Base-by-base conservation (phyloP, 805 yeast species). In the Pichia sporocuriosa region DNA sequence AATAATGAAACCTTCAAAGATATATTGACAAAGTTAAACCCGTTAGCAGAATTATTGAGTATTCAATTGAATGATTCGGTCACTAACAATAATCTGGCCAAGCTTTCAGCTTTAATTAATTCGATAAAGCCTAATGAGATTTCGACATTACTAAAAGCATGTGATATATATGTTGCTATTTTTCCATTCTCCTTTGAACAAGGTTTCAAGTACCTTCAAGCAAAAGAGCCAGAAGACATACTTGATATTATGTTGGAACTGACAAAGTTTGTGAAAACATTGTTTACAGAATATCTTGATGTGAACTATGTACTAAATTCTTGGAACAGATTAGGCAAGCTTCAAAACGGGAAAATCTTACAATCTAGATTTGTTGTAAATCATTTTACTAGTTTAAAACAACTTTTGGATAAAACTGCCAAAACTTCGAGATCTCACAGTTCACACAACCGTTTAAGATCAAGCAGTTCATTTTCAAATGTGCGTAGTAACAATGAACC, bases 1-100 rank as follows among this genome's bases (percentile, higher is more conserved):
- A 15, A 26, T 7, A 16, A 26, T 8, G 13, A 13, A 6, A 17
- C 16, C 12, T 39, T 43, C 12, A 39, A 32, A 23, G 31, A 29
- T 13, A 52, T 60, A 28, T 59, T 79, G 12, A 54, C 77, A 19
- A 63, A 74, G 2, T 59, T 81, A 17, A 70, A 81, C 10, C 88
- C 88, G 0, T 57, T 81, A 39, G 76, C 84, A 0, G 72, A 72
- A 47, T 69, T 79, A 0, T 59, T 81, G n/a, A 72, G 68, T 48
- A 55, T 74, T 35, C 84, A 79, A 53, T 62, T 81, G 39, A 51
- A 58, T 0, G 39, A 55, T 1, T 68, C 68, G 3, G 63, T 57
- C 13, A 67, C 72, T 28, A 10, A 38, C 0, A 39, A 39, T 8
- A 60, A 57, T 1, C 39, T 60, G 21, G 27, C 43, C n/a, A 41